Conservation (phyloP, 2,329 filamentous ascomycete genomes). For the Penicillium verrucosum region DNA sequence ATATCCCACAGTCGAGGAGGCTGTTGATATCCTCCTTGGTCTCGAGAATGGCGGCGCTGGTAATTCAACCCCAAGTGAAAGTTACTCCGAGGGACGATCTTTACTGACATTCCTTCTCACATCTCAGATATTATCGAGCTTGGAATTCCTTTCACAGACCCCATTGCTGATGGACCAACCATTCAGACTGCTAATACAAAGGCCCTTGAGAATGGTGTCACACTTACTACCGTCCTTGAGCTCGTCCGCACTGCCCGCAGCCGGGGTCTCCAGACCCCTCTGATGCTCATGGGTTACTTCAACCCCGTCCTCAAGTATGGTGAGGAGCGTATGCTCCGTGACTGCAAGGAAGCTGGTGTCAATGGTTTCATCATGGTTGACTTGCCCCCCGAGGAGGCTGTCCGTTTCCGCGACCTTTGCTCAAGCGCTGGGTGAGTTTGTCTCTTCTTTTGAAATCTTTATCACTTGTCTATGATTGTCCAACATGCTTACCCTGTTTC, state of each 20-base stretch:
- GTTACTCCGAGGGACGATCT: not conserved
- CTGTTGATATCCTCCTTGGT: slow-evolving; percentile 76
- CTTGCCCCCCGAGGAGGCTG: slow-evolving; percentile 89
- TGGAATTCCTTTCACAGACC: slow-evolving; percentile 94
- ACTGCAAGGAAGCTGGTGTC: slow-evolving; percentile 78
- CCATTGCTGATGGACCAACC: slow-evolving; percentile 94
- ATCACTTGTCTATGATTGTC: not conserved
- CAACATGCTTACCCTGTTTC: not conserved
- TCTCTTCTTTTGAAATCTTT: not conserved
- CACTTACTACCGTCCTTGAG: slow-evolving; percentile 70
- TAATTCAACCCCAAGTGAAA: slow-evolving; percentile 41
- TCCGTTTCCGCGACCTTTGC: slow-evolving; percentile 59
- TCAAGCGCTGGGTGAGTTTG: slow-evolving; percentile 31
- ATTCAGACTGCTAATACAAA: slow-evolving; percentile 94
- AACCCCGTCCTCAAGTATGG: slow-evolving; percentile 94
- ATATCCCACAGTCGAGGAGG: slow-evolving; percentile 78
- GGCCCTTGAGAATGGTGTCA: slow-evolving; percentile 86
- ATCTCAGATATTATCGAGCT: slow-evolving; percentile 83
- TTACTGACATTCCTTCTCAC: slow-evolving; percentile 12
- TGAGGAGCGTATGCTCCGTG: slow-evolving; percentile 80
- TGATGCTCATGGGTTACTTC: slow-evolving; percentile 98
- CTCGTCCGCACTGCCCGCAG: slow-evolving; percentile 79
- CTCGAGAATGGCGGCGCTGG: slow-evolving; percentile 92
- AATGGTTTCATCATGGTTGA: slow-evolving; percentile 98
- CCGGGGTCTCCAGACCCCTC: slow-evolving; percentile 72